Evolutionary conservation across 371 early-diverging fungal species (phyloP).

Genomic region (Mortierella sp.): DNA sequence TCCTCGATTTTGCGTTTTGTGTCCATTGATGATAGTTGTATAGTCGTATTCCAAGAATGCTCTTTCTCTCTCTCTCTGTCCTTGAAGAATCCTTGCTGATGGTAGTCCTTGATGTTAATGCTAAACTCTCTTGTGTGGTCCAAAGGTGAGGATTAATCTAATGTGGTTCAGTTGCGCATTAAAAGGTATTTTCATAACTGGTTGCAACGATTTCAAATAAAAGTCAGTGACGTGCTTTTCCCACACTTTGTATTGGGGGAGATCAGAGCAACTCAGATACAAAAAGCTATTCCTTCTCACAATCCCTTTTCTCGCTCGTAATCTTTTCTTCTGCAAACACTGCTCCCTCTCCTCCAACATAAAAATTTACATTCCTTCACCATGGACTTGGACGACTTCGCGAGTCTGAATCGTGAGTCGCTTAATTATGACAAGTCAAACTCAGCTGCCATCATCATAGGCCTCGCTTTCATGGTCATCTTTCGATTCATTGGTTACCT

Average conservation of each 20-base stretch:
- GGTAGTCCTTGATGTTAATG: not conserved
- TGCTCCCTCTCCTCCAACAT: conserved; percentile 3
- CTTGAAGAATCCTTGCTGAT: not conserved
- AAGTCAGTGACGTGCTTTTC: not conserved
- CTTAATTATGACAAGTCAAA: conserved; percentile 45
- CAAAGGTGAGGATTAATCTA: not conserved
- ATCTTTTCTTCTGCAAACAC: not conserved
- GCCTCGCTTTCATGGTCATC: conserved; percentile 56
- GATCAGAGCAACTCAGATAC: not conserved
- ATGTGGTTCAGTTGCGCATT: not conserved
- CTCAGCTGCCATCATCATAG: conserved; percentile 50
- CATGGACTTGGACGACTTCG: conserved; percentile 30
- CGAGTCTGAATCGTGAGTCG: conserved; percentile 38
- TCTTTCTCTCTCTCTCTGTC: too few species aligned
- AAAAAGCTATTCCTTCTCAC: not conserved
- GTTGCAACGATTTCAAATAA: too few species aligned
- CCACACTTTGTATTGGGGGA: not conserved
- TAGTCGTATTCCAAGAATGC: too few species aligned
- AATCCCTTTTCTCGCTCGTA: not conserved
- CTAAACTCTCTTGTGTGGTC: not conserved
- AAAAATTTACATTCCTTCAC: not conserved
- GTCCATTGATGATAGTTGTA: conserved; percentile 24
- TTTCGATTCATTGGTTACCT: conserved; percentile 51
- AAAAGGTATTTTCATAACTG: too few species aligned
- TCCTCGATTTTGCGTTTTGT: conserved; percentile 51